These are phyloP conservation scores for Combretum micranthum DNA, from an alignment of 345 rosid genomes.

Conservation along the genomic window DNA sequence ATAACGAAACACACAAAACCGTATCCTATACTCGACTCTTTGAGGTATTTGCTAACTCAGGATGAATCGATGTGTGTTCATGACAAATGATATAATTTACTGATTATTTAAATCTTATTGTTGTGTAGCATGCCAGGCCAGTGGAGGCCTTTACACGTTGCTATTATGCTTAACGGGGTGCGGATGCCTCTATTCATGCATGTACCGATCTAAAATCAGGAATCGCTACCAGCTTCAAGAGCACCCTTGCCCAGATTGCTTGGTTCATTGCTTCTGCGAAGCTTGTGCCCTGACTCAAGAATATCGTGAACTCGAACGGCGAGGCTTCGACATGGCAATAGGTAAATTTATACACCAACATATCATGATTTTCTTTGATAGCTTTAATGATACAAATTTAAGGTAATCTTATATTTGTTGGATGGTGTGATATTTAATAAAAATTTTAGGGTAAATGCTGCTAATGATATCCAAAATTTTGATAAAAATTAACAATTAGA, in stretches of 20 bases:
- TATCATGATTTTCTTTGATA: background rate
- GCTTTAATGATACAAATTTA: too few relatives aligned
- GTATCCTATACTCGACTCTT: too few relatives aligned
- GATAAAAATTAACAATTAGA: too few relatives aligned
- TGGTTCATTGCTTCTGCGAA: conserved; percentile 27
- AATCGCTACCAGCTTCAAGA: conserved; percentile 16
- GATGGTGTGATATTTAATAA: too few relatives aligned
- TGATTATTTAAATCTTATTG: too few relatives aligned
- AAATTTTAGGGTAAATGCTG: too few relatives aligned
- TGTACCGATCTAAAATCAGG: conserved; percentile 32
- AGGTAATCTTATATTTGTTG: too few relatives aligned
- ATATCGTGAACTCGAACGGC: conserved; percentile 32
- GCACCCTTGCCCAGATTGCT: conserved; percentile 21
- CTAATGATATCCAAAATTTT: too few relatives aligned
- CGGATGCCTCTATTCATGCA: conserved; percentile 19
- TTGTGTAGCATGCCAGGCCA: conserved; percentile 19
- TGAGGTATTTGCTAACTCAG: too few relatives aligned
- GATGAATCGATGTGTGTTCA: too few relatives aligned
- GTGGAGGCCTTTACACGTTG: conserved; percentile 24
- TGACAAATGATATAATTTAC: too few relatives aligned
- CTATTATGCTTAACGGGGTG: conserved; percentile 19
- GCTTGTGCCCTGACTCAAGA: conserved; percentile 34
- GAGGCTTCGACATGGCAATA: conserved; percentile 23
- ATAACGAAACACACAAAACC: too few relatives aligned
- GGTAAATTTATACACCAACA: conserved; percentile 10